Base-by-base conservation (phyloP, 2,329 filamentous ascomycete genomes). In the Stagonosporopsis rhizophila region DNA sequence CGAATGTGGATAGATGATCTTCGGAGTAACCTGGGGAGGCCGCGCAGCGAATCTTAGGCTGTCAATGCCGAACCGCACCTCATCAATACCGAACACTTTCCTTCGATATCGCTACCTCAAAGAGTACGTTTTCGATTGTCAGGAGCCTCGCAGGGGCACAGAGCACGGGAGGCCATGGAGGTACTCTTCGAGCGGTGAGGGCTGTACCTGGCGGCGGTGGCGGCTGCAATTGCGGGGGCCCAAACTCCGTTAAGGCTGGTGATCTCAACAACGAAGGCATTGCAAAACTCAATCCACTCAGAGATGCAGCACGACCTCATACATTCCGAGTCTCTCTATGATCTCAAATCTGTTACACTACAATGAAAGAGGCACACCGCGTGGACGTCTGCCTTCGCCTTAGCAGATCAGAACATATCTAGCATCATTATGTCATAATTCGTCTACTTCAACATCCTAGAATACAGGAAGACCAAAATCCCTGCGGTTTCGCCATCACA, bases 131-230 rank as follows among this genome's bases (percentile, higher is more conserved):
- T 20, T 34, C 20, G 32, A 27, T 11, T 23, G 23, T 49, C 27
- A 17, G 20, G 27, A 35, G 23, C 30, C 34, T 40, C 45, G 34
- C 45, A 55, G n/a, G 27, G 23, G 45, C 41, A 56, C 35, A 47
- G 28, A 41, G 30, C n/a, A 44, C 22, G 37, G 23, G 23, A 50
- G 46, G 46, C 42, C 47, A 56, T 56, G 19, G 28, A 32, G 53
- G 53, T 56, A 56, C 53, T 56, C 47, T 42, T 23, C 37, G 37
- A 51, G 46, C 37, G 46, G 41, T 42, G 52, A 56, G 46, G 9
- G 17, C 39, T 17, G 40, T 28, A 52, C 17, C 52, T 46, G 45
- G 39, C 22, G 20, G 25, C 32, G 23, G 28, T 27, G 32, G 51
- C 44, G 38, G 41, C 32, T 35, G 35, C 38, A 25, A 25, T 3